Conservation (phyloP, 1,284 basidiomycete species). For the Ustanciosporium gigantosporum region DNA sequence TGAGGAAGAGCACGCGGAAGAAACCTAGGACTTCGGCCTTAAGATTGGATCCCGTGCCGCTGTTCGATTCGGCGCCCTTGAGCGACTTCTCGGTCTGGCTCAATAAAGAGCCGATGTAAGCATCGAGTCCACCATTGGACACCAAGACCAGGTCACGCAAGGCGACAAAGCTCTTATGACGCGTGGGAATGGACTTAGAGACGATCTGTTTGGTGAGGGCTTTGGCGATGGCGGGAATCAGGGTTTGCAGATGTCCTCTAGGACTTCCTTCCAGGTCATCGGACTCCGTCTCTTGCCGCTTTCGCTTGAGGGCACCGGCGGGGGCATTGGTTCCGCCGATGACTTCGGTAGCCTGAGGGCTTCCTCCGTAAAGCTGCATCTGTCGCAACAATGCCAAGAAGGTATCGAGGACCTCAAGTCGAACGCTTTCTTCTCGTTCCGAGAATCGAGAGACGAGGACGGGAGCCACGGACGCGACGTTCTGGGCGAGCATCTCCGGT, state of each 20-base stretch:
- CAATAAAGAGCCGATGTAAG: slow-evolving; percentile 68
- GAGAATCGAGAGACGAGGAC: slow-evolving; percentile 85
- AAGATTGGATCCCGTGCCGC: slow-evolving; percentile 59
- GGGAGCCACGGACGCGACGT: slow-evolving; percentile 83
- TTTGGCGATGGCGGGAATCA: slow-evolving; percentile 78
- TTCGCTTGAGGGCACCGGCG: slow-evolving; percentile 59
- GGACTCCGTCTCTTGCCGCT: slow-evolving; percentile 49
- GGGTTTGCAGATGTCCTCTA: slow-evolving; percentile 63
- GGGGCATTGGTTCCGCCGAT: slow-evolving; percentile 63
- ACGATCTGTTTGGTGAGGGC: slow-evolving; percentile 81
- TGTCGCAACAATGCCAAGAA: slow-evolving; percentile 80
- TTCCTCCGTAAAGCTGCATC: slow-evolving; percentile 65
- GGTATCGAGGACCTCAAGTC: slow-evolving; percentile 88
- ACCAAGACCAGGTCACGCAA: slow-evolving; percentile 77
- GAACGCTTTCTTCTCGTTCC: slow-evolving; percentile 93
- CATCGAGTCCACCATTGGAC: slow-evolving; percentile 78
- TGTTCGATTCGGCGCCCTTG: slow-evolving; percentile 53
- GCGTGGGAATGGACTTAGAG: slow-evolving; percentile 78
- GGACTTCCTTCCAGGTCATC: slow-evolving; percentile 33
- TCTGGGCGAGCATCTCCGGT: slow-evolving; percentile 76
- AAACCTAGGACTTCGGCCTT: slow-evolving; percentile 75
- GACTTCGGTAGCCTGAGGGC: slow-evolving; percentile 68
- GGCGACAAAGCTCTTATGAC: slow-evolving; percentile 82
- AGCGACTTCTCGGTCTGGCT: slow-evolving; percentile 61
- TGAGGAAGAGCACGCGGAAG: slow-evolving; percentile 78